Evolutionary conservation across 2,329 filamentous ascomycete species (phyloP).

Genomic region (Fusarium temperatum): DNA sequence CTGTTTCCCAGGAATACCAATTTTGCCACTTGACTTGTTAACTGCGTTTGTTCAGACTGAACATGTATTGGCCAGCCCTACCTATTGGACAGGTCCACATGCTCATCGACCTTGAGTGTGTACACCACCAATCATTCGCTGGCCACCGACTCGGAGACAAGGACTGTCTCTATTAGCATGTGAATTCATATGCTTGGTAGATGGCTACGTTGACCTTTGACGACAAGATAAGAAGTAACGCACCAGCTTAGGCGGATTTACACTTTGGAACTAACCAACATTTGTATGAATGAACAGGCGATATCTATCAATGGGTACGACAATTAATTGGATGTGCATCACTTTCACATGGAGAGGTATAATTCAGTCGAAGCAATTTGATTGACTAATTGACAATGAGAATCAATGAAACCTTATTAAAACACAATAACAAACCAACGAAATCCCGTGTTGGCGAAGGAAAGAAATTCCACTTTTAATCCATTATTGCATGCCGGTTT

Average conservation of each 20-base stretch:
- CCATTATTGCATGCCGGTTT: constrained; percentile 47
- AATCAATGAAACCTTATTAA: constrained; percentile 29
- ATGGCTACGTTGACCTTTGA: too few species aligned
- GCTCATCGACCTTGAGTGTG: neutral
- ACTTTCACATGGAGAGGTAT: neutral
- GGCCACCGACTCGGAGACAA: neutral
- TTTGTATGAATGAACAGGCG: too few species aligned
- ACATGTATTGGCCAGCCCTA: constrained; percentile 3
- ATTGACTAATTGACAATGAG: constrained; percentile 2
- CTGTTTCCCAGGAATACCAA: neutral
- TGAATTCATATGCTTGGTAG: neutral
- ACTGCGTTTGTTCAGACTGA: neutral
- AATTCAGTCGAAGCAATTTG: constrained; percentile 4
- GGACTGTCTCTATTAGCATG: neutral
- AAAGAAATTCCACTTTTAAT: constrained; percentile 45
- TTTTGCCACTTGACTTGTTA: neutral
- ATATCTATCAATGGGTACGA: too few species aligned
- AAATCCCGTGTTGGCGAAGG: constrained; percentile 37
- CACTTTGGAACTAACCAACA: fast-evolving
- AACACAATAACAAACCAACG: constrained; percentile 29
- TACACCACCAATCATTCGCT: neutral
- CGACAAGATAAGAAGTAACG: too few species aligned
- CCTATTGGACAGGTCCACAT: neutral
- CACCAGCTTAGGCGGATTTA: neutral
- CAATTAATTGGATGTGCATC: fast-evolving